These are phyloP conservation scores for Fusarium robinianum DNA, from an alignment of 2,329 filamentous ascomycete species.

Conservation along the genomic window DNA sequence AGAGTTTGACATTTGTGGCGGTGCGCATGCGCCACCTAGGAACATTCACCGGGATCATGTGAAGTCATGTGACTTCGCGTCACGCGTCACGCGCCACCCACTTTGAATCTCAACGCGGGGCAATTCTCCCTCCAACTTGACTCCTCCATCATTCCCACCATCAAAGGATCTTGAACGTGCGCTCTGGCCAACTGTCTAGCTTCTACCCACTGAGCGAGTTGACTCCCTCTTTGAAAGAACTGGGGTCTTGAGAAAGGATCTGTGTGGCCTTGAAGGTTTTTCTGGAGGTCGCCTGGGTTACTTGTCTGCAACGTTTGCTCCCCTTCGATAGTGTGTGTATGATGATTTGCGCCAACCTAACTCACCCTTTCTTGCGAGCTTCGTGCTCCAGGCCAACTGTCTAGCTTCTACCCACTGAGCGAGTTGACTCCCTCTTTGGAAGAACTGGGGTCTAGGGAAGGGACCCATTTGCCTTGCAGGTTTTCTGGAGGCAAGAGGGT, in stretches of 20 bases:
- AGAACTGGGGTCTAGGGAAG: conserved; percentile 8
- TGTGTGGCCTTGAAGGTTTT: conserved; percentile 5
- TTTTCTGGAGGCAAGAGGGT: conserved; percentile 8
- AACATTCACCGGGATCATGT: too few species aligned
- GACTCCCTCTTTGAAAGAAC: conserved; percentile 9
- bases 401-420: conserved; percentile 11
- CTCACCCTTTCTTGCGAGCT: background rate
- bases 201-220: conserved; percentile 13
- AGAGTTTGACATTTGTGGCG: too few species aligned
- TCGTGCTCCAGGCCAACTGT: background rate
- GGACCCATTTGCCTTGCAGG: conserved; percentile 7
- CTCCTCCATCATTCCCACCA: too few species aligned
- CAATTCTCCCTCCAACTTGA: too few species aligned
- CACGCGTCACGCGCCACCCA: too few species aligned
- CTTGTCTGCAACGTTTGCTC: conserved; percentile 8
- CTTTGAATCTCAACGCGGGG: too few species aligned
- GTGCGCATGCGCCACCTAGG: too few species aligned
- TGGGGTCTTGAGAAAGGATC: conserved; percentile 9
- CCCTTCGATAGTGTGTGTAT: too few species aligned
- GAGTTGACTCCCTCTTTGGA: conserved; percentile 10
- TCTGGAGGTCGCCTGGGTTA: conserved; percentile 4
- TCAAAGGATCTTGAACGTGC: too few species aligned
- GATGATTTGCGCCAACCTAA: background rate
- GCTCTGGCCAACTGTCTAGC: conserved; percentile 7
- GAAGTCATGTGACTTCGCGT: too few species aligned